A percentile compares a stretch with the other conserved stretches of the same genome.
Conservation (phyloP, 192 early-diverging fungal genomes). For the Coemansia sp. region DNA sequence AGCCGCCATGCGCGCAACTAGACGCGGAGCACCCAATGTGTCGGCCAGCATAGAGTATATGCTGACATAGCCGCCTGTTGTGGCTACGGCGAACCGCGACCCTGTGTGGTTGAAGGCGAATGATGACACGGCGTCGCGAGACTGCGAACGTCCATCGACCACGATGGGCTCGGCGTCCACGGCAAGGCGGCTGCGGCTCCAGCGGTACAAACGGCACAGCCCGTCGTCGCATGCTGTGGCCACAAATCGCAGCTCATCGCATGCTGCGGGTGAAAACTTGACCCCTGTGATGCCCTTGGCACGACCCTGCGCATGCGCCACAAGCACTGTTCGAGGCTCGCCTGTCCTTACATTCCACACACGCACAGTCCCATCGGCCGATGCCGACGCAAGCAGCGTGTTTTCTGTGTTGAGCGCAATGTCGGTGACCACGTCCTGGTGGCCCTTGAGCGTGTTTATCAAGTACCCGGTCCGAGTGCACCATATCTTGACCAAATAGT, state of each 20-base stretch:
- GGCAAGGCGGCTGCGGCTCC: slow-evolving; percentile 59
- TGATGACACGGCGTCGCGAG: slow-evolving; percentile 57
- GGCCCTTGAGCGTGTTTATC: slow-evolving; percentile 80
- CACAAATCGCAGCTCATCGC: slow-evolving; percentile 64
- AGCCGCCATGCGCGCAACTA: slow-evolving; percentile 65
- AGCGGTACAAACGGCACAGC: slow-evolving; percentile 70
- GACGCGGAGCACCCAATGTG: slow-evolving; percentile 24
- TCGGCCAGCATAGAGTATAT: slow-evolving; percentile 69
- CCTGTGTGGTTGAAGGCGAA: slow-evolving; percentile 78
- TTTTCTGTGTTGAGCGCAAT: slow-evolving; percentile 77
- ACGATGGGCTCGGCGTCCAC: slow-evolving; percentile 57
- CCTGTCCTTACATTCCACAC: slow-evolving; percentile 76
- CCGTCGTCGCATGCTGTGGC: slow-evolving; percentile 74
- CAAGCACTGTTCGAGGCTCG: slow-evolving; percentile 64
- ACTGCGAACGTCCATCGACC: slow-evolving; percentile 56
- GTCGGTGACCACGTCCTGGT: slow-evolving; percentile 72
- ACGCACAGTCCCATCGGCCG: slow-evolving; percentile 70
- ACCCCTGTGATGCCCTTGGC: slow-evolving; percentile 65
- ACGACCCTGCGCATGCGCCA: slow-evolving; percentile 39
- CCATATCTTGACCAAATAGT: slow-evolving; percentile 85
- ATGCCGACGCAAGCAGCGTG: slow-evolving; percentile 75
- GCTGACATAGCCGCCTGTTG: slow-evolving; percentile 72
- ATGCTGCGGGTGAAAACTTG: slow-evolving; percentile 75
- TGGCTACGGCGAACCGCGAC: slow-evolving; percentile 76
- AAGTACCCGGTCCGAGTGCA: slow-evolving; percentile 74